phyloP scores from a whole-genome alignment of 2,329 filamentous ascomycete species.

The Fusarium brevicatenulatum region DNA sequence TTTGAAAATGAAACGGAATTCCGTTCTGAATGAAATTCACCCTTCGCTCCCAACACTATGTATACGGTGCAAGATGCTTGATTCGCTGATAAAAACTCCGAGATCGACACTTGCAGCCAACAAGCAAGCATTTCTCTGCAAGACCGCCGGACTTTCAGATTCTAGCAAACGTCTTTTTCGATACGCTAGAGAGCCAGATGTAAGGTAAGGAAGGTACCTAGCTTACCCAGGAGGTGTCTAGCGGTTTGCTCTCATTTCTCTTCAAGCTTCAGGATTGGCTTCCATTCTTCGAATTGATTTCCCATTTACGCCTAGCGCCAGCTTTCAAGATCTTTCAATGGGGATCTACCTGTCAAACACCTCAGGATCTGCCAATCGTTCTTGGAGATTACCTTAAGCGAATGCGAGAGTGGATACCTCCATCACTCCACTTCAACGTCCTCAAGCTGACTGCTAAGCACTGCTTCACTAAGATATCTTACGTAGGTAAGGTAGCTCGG shows the following conservation, averaged over 20 bases:
- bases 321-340: not conserved
- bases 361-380: not conserved
- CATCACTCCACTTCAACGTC: conserved; percentile 19
- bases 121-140: not conserved
- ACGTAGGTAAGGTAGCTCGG: not conserved
- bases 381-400: conserved; percentile 1
- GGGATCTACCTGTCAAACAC: not conserved
- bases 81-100: not conserved
- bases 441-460: not conserved
- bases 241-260: not conserved
- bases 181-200: not conserved
- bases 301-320: conserved; percentile 18
- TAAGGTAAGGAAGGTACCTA: not conserved
- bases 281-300: conserved; percentile 12
- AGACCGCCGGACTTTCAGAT: not conserved
- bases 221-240: not conserved
- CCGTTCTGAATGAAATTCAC: not conserved
- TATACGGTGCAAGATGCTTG: not conserved
- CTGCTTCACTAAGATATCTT: not conserved
- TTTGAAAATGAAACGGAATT: not conserved
- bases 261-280: not conserved
- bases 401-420: conserved; percentile 27
- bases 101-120: not conserved
- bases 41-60: not conserved
- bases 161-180: not conserved